Conservation (phyloP, 179 eudicot species). For the Spergularia azorica region DNA sequence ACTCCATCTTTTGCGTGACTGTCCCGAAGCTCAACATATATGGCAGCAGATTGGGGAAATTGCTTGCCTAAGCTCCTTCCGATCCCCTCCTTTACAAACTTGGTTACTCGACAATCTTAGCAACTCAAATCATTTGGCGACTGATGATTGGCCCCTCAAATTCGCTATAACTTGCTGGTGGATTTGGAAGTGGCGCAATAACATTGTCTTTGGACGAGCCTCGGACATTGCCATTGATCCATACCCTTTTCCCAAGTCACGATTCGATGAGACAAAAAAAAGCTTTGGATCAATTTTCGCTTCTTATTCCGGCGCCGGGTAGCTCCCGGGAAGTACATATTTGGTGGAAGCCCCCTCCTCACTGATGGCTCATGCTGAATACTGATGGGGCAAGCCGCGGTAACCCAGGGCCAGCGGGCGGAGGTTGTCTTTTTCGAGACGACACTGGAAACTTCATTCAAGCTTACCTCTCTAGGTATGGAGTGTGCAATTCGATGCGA, state of each 20-base stretch:
- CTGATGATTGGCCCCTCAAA: not conserved
- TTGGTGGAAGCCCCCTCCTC: not conserved
- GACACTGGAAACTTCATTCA: too few relatives aligned
- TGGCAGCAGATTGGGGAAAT: not conserved
- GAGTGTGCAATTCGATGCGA: too few relatives aligned
- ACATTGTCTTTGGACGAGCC: not conserved
- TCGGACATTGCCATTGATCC: not conserved
- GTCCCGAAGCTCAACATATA: not conserved
- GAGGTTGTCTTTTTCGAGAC: not conserved
- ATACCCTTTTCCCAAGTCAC: too few relatives aligned
- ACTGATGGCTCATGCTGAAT: not conserved
- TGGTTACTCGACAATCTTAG: not conserved
- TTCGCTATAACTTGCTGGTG: not conserved
- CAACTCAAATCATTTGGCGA: too few relatives aligned
- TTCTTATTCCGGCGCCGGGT: not conserved
- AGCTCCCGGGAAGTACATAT: not conserved
- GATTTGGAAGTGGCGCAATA: slow-evolving; percentile 9
- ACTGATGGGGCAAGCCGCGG: not conserved
- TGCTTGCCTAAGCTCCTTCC: too few relatives aligned
- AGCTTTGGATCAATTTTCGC: not conserved
- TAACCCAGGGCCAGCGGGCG: not conserved
- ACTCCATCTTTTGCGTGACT: not conserved
- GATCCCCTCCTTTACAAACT: not conserved
- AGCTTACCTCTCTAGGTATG: too few relatives aligned
- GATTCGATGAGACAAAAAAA: not conserved